Evolutionary conservation across 2,329 filamentous ascomycete genomes (phyloP).

Genomic region (Knufia fluminis): DNA sequence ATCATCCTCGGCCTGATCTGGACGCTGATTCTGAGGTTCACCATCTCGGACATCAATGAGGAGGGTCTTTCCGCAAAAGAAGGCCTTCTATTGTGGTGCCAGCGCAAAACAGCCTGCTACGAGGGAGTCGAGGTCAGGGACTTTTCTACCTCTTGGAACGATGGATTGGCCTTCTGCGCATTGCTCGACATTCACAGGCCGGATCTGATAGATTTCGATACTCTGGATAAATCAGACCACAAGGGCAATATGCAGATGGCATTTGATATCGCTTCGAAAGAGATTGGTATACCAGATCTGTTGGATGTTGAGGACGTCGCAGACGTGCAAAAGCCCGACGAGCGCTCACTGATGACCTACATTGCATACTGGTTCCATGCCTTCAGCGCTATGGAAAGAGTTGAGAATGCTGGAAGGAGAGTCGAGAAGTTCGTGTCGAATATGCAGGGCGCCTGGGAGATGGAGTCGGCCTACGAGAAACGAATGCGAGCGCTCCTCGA

Average conservation of each 20-base stretch:
- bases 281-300: constrained; percentile 93
- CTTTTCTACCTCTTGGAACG: constrained; percentile 94
- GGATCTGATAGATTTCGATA: constrained; percentile 93
- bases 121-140: constrained; percentile 92
- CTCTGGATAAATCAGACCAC: constrained; percentile 87
- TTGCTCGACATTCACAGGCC: constrained; percentile 93
- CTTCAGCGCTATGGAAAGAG: constrained; percentile 97
- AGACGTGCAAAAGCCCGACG: constrained; percentile 90
- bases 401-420: constrained; percentile 89
- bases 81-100: constrained; percentile 90
- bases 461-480: constrained; percentile 93
- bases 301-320: constrained; percentile 97
- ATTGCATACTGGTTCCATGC: constrained; percentile 99
- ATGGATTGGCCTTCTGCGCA: constrained; percentile 92
- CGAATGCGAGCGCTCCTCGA: constrained; percentile 76
- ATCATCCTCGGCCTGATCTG: constrained; percentile 96
- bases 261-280: constrained; percentile 89
- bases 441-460: constrained; percentile 99
- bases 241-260: constrained; percentile 95
- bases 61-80: constrained; percentile 98
- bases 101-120: constrained; percentile 96
- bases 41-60: constrained; percentile 96
- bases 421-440: constrained; percentile 98
- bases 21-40: constrained; percentile 96
- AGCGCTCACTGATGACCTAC: constrained; percentile 96